Percentiles rank a stretch among this genome's conserved stretches.
These are phyloP conservation scores for Boletus sp. DNA, from an alignment of 1,284 basidiomycete genomes.

Conservation along the genomic window DNA sequence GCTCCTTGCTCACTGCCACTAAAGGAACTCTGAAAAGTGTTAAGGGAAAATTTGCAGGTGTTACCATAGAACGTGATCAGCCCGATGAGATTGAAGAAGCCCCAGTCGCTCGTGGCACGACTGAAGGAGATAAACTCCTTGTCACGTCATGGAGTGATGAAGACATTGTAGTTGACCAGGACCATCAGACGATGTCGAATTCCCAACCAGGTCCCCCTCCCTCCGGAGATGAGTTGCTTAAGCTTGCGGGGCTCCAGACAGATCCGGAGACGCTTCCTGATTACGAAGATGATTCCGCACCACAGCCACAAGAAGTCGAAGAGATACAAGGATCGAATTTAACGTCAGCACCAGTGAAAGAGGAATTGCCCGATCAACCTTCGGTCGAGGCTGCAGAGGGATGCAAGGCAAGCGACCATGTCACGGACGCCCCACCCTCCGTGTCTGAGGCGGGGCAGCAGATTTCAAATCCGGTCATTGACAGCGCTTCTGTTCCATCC, in stretches of 20 bases:
- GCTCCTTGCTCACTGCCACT: constrained; percentile 48
- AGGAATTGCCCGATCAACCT: background rate
- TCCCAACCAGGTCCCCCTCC: constrained; percentile 21
- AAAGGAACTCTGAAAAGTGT: constrained; percentile 49
- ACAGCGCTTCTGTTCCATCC: background rate
- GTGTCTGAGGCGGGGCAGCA: constrained; percentile 2
- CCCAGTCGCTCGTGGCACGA: background rate
- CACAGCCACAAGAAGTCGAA: constrained; percentile 12
- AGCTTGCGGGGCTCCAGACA: constrained; percentile 43
- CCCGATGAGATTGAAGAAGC: constrained; percentile 26
- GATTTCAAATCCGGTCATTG: background rate
- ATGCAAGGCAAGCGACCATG: background rate
- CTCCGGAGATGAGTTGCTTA: constrained; percentile 46
- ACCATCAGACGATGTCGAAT: constrained; percentile 2
- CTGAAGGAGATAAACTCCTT: constrained; percentile 5
- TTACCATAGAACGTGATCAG: constrained; percentile 9
- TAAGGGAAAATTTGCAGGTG: constrained; percentile 37
- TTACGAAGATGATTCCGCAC: constrained; percentile 50
- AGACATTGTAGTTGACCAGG: constrained; percentile 11
- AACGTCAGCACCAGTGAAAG: background rate
- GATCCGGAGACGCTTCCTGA: constrained; percentile 46
- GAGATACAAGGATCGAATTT: background rate
- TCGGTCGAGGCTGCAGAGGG: constrained; percentile 1
- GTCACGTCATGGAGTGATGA: constrained; percentile 25
- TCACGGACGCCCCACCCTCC: background rate